Percentiles rank a stretch among this genome's conserved stretches.
phyloP scores from a whole-genome alignment of 768 basidiomycete genomes.

The Boletus eberwhitei region DNA sequence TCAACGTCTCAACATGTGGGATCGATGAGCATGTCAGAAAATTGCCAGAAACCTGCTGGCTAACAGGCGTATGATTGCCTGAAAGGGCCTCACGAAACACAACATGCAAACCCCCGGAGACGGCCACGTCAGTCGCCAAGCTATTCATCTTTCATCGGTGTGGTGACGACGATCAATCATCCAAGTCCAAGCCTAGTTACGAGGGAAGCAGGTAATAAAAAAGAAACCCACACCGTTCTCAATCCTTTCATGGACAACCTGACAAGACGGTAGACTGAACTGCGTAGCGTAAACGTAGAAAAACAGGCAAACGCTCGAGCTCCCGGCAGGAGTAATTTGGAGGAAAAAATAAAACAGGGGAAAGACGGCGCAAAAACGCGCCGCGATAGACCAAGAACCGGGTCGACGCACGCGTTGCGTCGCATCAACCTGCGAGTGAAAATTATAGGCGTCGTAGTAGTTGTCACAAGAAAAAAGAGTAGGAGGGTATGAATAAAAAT shows the following conservation, averaged over 20 bases:
- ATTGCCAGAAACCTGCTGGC: no score
- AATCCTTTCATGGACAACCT: neutral
- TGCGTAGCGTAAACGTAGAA: slow-evolving; percentile 1
- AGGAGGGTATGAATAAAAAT: slow-evolving; percentile 18
- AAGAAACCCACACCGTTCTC: neutral
- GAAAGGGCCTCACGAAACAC: no score
- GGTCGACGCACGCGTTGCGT: neutral
- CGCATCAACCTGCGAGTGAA: neutral
- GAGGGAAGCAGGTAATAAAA: neutral
- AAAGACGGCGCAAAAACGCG: neutral
- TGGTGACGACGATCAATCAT: no score
- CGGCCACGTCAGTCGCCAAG: no score
- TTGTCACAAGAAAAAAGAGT: neutral
- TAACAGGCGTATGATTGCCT: no score
- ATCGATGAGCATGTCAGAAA: no score
- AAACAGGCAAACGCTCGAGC: slow-evolving; percentile 19
- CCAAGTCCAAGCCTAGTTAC: neutral
- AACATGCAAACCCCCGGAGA: no score
- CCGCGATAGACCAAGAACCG: neutral
- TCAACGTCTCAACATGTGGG: no score
- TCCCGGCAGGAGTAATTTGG: slow-evolving; percentile 13
- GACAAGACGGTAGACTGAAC: neutral
- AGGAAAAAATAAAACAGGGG: neutral
- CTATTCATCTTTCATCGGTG: no score
- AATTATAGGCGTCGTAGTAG: neutral